Percentiles rank a stretch among this genome's conserved stretches.
phyloP scores from a whole-genome alignment of 208 protist genomes.

The Trypanosoma theileri region DNA sequence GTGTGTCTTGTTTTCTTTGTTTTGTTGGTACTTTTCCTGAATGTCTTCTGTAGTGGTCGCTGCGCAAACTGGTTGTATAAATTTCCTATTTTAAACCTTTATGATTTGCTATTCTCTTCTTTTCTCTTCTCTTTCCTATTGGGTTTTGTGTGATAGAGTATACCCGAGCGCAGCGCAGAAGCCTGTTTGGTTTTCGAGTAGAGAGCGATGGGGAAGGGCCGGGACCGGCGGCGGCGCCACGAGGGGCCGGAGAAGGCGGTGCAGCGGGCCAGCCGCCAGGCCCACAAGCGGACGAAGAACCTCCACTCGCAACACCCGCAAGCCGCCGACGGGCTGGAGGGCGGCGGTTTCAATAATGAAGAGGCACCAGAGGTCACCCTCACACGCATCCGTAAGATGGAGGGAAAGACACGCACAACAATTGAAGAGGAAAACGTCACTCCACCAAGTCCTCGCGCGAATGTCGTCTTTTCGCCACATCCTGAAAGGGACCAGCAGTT shows the following conservation, averaged over 20 bases:
- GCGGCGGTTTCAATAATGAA: constrained; percentile 80
- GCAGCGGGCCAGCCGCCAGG: constrained; percentile 66
- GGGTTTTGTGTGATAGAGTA: no score
- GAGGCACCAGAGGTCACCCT: constrained; percentile 84
- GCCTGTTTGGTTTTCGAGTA: not conserved
- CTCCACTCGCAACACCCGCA: no score
- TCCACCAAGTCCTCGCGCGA: constrained; percentile 75
- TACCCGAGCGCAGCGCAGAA: no score
- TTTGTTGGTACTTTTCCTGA: no score
- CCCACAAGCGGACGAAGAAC: constrained; percentile 37
- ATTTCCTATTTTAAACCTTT: no score
- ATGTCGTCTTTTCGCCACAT: constrained; percentile 76
- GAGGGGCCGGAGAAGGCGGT: constrained; percentile 82
- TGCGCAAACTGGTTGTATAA: no score
- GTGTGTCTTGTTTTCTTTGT: no score
- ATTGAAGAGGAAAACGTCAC: constrained; percentile 61
- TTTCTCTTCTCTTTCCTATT: no score
- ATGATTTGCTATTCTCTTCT: no score
- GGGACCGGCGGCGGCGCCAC: constrained; percentile 90
- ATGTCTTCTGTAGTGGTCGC: no score
- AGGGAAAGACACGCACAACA: constrained; percentile 60
- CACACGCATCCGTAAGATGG: constrained; percentile 73
- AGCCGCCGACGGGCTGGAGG: no score
- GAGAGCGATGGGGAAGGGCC: constrained; percentile 84
- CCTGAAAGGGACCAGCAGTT: constrained; percentile 77